Evolutionary conservation across 78 protist genomes (phyloP).

Genomic region (Dictyostelium capitatum): DNA sequence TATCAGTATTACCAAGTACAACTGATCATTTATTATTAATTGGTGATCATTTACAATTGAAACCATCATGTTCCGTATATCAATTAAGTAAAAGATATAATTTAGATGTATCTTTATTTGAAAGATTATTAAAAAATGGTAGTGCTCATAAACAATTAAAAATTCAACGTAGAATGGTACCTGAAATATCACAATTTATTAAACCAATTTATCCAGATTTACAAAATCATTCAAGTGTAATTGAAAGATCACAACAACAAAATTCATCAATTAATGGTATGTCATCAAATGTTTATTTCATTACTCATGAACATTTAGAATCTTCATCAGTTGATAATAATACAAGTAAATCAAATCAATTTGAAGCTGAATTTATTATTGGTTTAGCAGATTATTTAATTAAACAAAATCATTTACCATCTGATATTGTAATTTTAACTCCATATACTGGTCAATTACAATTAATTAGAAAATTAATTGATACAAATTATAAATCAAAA

Average conservation of each 20-base stretch:
- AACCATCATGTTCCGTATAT: slow-evolving; percentile 82
- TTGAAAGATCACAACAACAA: neutral
- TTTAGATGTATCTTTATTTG: slow-evolving; percentile 88
- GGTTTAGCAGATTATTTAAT: slow-evolving; percentile 38
- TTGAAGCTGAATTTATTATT: slow-evolving; percentile 72
- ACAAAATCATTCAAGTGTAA: slow-evolving; percentile 19
- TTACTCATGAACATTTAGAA: slow-evolving; percentile 81
- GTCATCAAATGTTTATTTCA: slow-evolving; percentile 38
- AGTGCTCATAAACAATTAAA: slow-evolving; percentile 33
- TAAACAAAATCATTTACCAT: slow-evolving; percentile 60
- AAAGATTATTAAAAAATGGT: slow-evolving; percentile 83
- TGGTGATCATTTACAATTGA: slow-evolving; percentile 96
- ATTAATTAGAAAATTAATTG: slow-evolving; percentile 9
- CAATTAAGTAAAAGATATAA: slow-evolving; percentile 34
- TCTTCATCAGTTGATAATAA: neutral
- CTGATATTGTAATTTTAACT: slow-evolving; percentile 77
- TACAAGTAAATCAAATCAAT: slow-evolving; percentile 52
- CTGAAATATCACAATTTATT: slow-evolving; percentile 84
- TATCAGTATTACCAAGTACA: slow-evolving; percentile 66
- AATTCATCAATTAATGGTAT: slow-evolving; percentile 43
- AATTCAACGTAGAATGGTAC: slow-evolving; percentile 93
- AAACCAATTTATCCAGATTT: slow-evolving; percentile 64
- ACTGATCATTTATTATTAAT: slow-evolving; percentile 89
- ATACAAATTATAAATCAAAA: neutral
- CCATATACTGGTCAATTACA: slow-evolving; percentile 92